Base-by-base conservation (phyloP, 208 protist genomes). In the Acanthamoeba culbertsoni region DNA sequence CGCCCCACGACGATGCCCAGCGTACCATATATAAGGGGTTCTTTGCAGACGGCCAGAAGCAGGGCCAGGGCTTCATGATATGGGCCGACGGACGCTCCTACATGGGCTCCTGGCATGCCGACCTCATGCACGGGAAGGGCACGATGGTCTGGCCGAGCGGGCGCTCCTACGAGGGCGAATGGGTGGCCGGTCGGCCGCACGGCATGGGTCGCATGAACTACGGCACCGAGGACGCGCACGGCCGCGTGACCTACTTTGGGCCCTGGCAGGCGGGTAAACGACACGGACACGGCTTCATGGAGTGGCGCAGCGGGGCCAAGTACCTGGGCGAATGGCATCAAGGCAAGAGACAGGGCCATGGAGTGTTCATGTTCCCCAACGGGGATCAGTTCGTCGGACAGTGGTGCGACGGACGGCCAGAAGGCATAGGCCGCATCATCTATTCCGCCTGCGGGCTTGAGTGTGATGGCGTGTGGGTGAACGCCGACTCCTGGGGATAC, bases 291-390 rank as follows among this genome's bases (percentile, higher is more conserved):
- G 79, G 79, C 37, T 35, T 45, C 46, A 88, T 88, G 79, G 53
- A 57, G 31, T 88, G 79, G 79, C 45, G 51, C 10, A 88, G 79
- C 53, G 79, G 79, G 46, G 79, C 79, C 53, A 88, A 65, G 45
- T 88, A 88, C 46, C 18, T 57, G 45, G 79, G 79, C 79, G 51
- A 62, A 12, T 88, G 42, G 46, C 45, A 35, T 10, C 18, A 2
- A 23, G 79, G 79, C 51, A 88, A 63, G 51, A 57, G 79, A 18
- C 42, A 88, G 33, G 79, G 79, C 20, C 79, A 88, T 35, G 79
- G 79, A 26, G 79, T 88, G 14, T 63, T 88, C 45, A 57, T 57
- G n/a, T 63, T 57, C 28, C 79, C 79, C 45, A 43, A 59, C 18
- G 79, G 79, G 12, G 53, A 63, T 35, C 79, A 88, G 79, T 28